These are phyloP conservation scores for Cardamine occulta DNA, from an alignment of 345 rosid species.

Conservation along the genomic window DNA sequence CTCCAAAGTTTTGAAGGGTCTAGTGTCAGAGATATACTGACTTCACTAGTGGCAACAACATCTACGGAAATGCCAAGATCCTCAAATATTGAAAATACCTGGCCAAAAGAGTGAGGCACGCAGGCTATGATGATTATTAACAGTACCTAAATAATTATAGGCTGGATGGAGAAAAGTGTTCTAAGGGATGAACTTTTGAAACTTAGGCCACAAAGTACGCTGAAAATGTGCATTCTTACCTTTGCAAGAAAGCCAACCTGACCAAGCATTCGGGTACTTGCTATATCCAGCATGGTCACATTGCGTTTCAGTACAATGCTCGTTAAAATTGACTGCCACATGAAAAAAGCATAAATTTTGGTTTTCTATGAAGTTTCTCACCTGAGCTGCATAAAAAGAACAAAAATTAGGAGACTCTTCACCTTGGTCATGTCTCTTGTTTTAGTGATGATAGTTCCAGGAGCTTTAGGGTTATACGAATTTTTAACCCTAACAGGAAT, in stretches of 20 bases:
- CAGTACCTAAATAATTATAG: background rate
- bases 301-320: conserved; percentile 97
- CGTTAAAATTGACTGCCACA: conserved; percentile 83
- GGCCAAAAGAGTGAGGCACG: conserved; percentile 22
- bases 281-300: conserved; percentile 98
- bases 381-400: conserved; percentile 11
- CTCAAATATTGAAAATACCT: conserved; percentile 97
- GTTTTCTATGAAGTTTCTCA: conserved; percentile 7
- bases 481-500: conserved; percentile 99
- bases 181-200: background rate
- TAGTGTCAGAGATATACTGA: conserved; percentile 92
- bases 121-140: conserved; percentile 4
- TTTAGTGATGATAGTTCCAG: conserved; percentile 94
- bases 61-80: conserved; percentile 97
- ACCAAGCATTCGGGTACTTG: conserved; percentile 98
- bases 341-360: conserved; percentile 27
- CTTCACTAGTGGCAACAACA: conserved; percentile 99
- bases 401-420: conserved; percentile 18
- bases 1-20: conserved; percentile 99
- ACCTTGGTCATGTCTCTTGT: conserved; percentile 95
- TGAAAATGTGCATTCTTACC: conserved; percentile 49
- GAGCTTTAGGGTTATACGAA: conserved; percentile 93
- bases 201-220: conserved; percentile 1
- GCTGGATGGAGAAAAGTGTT: background rate
- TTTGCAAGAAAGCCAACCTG: conserved; percentile 97